These are phyloP conservation scores for Gypsophila paniculata DNA, from an alignment of 179 eudicot species.

Conservation along the genomic window DNA sequence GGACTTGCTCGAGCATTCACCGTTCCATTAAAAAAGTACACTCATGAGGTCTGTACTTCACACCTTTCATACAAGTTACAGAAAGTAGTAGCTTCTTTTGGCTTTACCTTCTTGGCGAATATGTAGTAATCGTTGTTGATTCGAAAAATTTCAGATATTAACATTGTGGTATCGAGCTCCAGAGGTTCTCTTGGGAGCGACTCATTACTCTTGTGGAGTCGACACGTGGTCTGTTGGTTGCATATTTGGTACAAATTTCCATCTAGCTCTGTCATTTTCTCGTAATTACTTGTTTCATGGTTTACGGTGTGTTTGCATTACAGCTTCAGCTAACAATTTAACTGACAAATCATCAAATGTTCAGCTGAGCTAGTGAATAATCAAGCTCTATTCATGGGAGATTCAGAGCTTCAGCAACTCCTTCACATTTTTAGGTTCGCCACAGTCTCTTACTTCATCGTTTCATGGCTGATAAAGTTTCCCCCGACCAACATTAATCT, in stretches of 20 bases:
- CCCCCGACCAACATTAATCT: no score
- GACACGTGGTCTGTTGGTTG: slow-evolving; percentile 96
- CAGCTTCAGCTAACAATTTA: background rate
- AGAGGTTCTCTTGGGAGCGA: slow-evolving; percentile 78
- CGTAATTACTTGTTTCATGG: background rate
- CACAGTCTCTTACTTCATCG: background rate
- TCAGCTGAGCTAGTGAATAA: slow-evolving; percentile 83
- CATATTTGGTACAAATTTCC: slow-evolving; percentile 53
- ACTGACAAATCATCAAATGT: background rate
- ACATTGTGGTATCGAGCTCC: slow-evolving; percentile 90
- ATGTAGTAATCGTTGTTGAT: background rate
- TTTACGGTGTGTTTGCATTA: background rate
- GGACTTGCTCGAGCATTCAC: slow-evolving; percentile 88
- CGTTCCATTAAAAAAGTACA: slow-evolving; percentile 86
- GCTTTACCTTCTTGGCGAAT: background rate
- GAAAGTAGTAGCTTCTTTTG: background rate
- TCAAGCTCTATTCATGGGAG: slow-evolving; percentile 85
- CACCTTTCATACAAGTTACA: background rate
- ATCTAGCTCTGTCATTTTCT: background rate
- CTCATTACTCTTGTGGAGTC: slow-evolving; percentile 79
- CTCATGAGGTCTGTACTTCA: slow-evolving; percentile 66
- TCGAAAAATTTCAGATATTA: slow-evolving; percentile 47
- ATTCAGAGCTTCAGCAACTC: slow-evolving; percentile 84
- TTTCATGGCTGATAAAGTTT: background rate
- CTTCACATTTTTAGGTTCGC: slow-evolving; percentile 82